Base-by-base conservation (phyloP, 768 basidiomycete species). In the Dentipellis fragilis region DNA sequence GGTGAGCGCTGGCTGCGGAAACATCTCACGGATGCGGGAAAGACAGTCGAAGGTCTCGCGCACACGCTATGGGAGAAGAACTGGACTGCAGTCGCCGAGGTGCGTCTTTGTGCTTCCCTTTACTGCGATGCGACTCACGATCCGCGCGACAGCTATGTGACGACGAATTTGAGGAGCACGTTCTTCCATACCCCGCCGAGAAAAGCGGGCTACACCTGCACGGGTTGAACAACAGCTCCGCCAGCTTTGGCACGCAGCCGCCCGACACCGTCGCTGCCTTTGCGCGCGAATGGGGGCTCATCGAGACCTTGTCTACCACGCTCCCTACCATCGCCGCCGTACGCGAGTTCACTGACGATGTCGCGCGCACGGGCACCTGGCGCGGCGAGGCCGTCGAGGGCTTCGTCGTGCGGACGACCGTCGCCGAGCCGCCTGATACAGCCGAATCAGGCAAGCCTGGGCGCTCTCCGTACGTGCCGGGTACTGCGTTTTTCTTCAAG, bases 401-500 rank as follows among this genome's bases (percentile, higher is more conserved):
- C 2, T 97, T 97, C 66, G 94, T 98, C 64, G 91, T 97, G 10
- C 84, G 94, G 57, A 86, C 86, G 1, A 76, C 75, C 58, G 80
- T 92, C 61, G 59, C 72, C 17, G 69, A 69, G 51, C 76, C 73
- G 3, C 77, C 74, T 7, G 40, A 14, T 23, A 66, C 65, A 0
- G 69, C 67, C 51, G 67, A 63, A 54, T 62, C 48, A 21, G 42
- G 67, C 19, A 64, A 60, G n/a, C 57, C 65, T 16, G 53, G 59
- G 17, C 51, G 54, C 16, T 77, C 80, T 1, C 93, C 93, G 0
- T 96, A 97, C 65, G 67, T 75, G 0, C 69, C 84, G 0, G 90
- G 87, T 34, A 82, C 87, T 1, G 86, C 91, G 0, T 95, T 97
- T 76, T 97, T 99, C 79, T 98, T 96, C 84, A 99, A 99, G 67